Conservation (phyloP, 768 basidiomycete species). For the Atractiella rhizophila region DNA sequence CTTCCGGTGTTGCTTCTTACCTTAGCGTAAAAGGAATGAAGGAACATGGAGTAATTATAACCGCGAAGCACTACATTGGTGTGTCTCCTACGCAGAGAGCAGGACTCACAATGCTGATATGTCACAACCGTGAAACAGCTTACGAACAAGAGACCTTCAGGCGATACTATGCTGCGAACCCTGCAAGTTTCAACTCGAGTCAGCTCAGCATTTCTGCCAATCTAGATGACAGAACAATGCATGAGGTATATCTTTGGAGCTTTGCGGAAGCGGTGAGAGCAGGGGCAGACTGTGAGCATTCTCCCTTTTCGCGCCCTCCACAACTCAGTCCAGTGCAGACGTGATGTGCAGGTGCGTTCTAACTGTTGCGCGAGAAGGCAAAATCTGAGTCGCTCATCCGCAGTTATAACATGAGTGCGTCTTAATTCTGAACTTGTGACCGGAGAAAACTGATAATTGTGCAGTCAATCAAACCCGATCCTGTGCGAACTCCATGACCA, state of each 20-base stretch:
- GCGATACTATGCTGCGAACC: no score
- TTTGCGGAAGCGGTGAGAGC: constrained; percentile 23
- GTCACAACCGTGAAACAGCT: no score
- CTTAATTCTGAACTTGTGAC: neutral
- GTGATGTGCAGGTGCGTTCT: no score
- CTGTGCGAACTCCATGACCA: constrained; percentile 18
- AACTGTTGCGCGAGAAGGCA: no score
- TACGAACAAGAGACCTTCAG: no score
- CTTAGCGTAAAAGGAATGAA: constrained; percentile 13
- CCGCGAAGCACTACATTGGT: constrained; percentile 3
- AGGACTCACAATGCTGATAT: no score
- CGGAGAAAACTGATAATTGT: neutral
- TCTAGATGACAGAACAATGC: constrained; percentile 19
- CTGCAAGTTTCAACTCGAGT: no score
- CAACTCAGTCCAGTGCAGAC: no score
- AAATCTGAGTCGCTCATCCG: constrained; percentile 20
- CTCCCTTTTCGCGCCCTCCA: no score
- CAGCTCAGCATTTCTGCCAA: constrained; percentile 24
- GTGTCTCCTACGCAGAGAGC: no score
- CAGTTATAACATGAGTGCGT: constrained; percentile 4
- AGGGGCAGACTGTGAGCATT: no score
- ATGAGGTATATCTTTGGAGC: constrained; percentile 22
- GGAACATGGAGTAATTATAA: constrained; percentile 9
- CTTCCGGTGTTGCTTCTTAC: neutral
- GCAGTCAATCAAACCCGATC: constrained; percentile 21